Evolutionary conservation across 139 green algal species (phyloP).

Genomic region (Astrephomene gubernaculifera): DNA sequence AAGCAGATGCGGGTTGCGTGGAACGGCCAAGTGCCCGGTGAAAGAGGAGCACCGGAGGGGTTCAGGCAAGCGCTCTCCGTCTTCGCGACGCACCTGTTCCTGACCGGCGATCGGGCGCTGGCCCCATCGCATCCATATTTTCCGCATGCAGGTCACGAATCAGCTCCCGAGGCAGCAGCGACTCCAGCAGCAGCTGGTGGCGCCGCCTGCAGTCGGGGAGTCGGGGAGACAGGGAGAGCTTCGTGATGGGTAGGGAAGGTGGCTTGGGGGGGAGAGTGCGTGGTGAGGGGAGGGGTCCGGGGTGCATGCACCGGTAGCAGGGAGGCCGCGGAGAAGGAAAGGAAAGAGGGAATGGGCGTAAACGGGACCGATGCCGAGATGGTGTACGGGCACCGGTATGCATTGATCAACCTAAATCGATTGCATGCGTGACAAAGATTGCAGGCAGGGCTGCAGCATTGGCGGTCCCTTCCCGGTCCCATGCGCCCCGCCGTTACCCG

Average conservation of each 20-base stretch:
- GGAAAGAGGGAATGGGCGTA: neutral
- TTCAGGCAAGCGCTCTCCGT: neutral
- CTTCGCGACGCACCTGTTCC: neutral
- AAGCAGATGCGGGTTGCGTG: no score
- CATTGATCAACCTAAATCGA: neutral
- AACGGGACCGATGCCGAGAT: neutral
- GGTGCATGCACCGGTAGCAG: neutral
- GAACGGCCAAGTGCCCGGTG: neutral
- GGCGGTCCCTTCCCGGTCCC: neutral
- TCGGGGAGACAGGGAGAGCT: neutral
- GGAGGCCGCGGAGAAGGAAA: neutral
- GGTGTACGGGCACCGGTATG: neutral
- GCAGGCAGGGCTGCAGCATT: no score
- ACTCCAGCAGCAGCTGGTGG: constrained; percentile 2
- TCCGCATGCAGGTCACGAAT: neutral
- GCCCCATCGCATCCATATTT: neutral
- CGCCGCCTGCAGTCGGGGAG: neutral
- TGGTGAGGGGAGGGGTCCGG: no score
- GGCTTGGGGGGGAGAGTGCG: neutral
- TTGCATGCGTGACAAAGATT: neutral
- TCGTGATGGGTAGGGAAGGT: neutral
- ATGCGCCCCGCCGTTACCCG: neutral
- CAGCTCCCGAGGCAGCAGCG: neutral
- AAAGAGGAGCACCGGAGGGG: neutral
- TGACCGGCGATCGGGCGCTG: no score